Evolutionary conservation across 768 basidiomycete species (phyloP).

Genomic region (Kwoniella sp.): DNA sequence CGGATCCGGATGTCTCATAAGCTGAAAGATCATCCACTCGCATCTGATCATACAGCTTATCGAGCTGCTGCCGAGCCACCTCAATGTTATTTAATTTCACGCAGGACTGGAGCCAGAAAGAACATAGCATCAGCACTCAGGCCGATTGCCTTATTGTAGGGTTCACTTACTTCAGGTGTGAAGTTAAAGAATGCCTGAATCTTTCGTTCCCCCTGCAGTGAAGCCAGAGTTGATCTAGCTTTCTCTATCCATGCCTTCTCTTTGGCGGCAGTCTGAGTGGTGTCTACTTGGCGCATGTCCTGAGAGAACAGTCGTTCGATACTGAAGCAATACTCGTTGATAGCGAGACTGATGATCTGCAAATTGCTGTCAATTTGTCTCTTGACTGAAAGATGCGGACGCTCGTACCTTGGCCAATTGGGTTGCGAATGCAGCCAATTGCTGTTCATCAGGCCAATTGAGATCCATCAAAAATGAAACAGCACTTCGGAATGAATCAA

Average conservation of each 20-base stretch:
- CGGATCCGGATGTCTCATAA: constrained; percentile 7
- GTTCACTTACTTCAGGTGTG: constrained; percentile 63
- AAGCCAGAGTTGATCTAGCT: constrained; percentile 60
- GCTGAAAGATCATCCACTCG: constrained; percentile 76
- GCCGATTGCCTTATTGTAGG: background rate
- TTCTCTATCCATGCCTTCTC: constrained; percentile 62
- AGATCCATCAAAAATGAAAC: constrained; percentile 84
- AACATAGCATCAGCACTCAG: background rate
- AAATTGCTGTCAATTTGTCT: background rate
- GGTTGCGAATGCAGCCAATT: constrained; percentile 87
- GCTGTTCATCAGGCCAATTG: constrained; percentile 87
- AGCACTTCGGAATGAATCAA: constrained; percentile 88
- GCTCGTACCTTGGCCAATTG: constrained; percentile 73
- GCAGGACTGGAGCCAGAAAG: constrained; percentile 65
- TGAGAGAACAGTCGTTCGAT: constrained; percentile 86
- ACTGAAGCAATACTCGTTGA: constrained; percentile 86
- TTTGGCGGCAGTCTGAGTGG: constrained; percentile 70
- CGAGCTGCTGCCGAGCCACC: constrained; percentile 82
- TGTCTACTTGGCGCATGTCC: constrained; percentile 81
- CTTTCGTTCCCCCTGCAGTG: constrained; percentile 75
- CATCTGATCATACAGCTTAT: constrained; percentile 91
- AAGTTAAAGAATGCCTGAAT: constrained; percentile 89
- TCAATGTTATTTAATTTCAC: constrained; percentile 98
- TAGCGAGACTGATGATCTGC: constrained; percentile 84
- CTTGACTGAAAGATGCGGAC: constrained; percentile 15